phyloP scores from a whole-genome alignment of 257 asterid genomes.

The Solanum sejunctum region DNA sequence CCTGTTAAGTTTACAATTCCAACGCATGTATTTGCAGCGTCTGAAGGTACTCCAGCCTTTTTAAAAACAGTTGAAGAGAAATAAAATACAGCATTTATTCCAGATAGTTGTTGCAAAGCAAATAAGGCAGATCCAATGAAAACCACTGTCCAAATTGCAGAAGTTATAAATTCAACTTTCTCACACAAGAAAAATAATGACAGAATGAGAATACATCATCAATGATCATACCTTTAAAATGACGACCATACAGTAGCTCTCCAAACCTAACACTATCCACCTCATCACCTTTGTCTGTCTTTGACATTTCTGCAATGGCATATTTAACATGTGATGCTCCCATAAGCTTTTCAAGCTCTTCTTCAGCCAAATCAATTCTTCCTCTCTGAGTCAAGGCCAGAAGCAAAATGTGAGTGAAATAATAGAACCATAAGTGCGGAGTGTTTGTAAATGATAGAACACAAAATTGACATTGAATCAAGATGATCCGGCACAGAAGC shows the following conservation, averaged over 20 bases:
- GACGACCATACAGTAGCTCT: conserved; percentile 59
- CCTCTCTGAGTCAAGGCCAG: conserved; percentile 47
- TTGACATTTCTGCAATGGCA: conserved; percentile 62
- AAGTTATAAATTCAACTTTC: not conserved
- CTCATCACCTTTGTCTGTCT: conserved; percentile 68
- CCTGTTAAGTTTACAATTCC: conserved; percentile 81
- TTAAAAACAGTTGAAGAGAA: conserved; percentile 89
- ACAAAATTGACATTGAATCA: not conserved
- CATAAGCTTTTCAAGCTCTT: conserved; percentile 62
- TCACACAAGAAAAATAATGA: not conserved
- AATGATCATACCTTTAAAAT: conserved; percentile 43
- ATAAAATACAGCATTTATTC: conserved; percentile 93
- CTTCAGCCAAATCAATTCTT: conserved; percentile 64
- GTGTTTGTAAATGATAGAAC: not conserved
- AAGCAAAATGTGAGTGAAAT: not conserved
- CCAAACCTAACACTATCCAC: conserved; percentile 38
- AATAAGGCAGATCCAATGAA: conserved; percentile 60
- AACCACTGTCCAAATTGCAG: conserved; percentile 46
- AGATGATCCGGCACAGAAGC: not conserved
- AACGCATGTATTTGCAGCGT: conserved; percentile 61
- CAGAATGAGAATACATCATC: not conserved
- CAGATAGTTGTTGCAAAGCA: conserved; percentile 89
- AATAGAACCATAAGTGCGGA: not conserved
- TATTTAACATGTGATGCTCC: conserved; percentile 72
- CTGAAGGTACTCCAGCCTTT: conserved; percentile 86